Conservation (phyloP, 495 filamentous ascomycete species). For the Penicillium mononematosum region DNA sequence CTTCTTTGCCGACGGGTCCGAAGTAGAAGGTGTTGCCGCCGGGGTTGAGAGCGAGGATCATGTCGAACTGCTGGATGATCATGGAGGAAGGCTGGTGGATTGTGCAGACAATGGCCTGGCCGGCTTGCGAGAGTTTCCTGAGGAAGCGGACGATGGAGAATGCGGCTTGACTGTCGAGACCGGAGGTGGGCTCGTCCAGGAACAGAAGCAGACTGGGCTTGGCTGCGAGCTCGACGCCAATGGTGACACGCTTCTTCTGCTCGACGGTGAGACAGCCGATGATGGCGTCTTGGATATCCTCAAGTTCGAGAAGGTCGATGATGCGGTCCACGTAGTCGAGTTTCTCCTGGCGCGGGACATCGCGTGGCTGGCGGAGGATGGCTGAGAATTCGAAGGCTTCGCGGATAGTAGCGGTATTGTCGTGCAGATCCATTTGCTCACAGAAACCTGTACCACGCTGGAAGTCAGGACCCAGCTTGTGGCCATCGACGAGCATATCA, state of each 20-base stretch:
- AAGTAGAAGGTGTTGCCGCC: conserved; percentile 76
- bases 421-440: conserved; percentile 85
- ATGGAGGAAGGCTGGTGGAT: conserved; percentile 77
- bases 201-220: conserved; percentile 80
- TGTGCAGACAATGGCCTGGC: conserved; percentile 76
- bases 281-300: conserved; percentile 55
- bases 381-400: conserved; percentile 69
- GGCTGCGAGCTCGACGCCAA: conserved; percentile 88
- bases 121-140: conserved; percentile 74
- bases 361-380: conserved; percentile 57
- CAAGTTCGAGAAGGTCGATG: conserved; percentile 57
- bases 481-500: conserved; percentile 77
- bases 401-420: conserved; percentile 61
- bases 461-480: conserved; percentile 64
- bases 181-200: conserved; percentile 78
- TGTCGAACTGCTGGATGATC: conserved; percentile 74
- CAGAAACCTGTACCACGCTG: conserved; percentile 82
- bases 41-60: conserved; percentile 67
- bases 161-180: conserved; percentile 82
- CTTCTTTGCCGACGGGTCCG: conserved; percentile 66
- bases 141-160: conserved; percentile 81
- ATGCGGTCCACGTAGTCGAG: conserved; percentile 62
- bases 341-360: conserved; percentile 52
- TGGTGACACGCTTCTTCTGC: conserved; percentile 74
- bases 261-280: conserved; percentile 61